phyloP scores from a whole-genome alignment of 2,329 filamentous ascomycete species.

The Plectosphaerella plurivora region DNA sequence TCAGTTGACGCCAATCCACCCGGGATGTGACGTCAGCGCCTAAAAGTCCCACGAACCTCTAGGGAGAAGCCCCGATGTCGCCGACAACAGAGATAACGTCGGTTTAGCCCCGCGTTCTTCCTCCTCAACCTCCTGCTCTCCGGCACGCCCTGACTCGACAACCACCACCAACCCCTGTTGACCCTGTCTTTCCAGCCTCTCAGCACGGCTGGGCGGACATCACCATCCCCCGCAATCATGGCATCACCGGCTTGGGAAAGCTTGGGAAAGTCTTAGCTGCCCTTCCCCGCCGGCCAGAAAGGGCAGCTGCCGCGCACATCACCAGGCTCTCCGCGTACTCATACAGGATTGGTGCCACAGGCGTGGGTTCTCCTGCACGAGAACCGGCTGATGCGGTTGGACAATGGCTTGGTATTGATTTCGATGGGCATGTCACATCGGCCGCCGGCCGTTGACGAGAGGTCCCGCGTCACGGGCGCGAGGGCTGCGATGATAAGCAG shows the following conservation, averaged over 20 bases:
- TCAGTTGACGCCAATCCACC: too few relatives aligned
- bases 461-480: not conserved
- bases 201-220: not conserved
- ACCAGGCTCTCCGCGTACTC: not conserved
- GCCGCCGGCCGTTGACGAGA: not conserved
- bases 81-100: too few relatives aligned
- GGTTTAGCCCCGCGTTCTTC: too few relatives aligned
- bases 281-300: not conserved
- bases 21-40: too few relatives aligned
- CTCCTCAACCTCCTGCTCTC: too few relatives aligned
- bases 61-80: too few relatives aligned
- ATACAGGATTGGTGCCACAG: not conserved
- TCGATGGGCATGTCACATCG: not conserved
- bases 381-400: not conserved
- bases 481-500: not conserved
- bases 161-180: too few relatives aligned
- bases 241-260: not conserved
- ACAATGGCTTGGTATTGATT: not conserved
- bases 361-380: not conserved
- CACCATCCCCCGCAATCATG: not conserved
- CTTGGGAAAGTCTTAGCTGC: not conserved
- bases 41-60: too few relatives aligned
- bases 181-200: not conserved
- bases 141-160: too few relatives aligned
- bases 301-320: not conserved